A percentile compares a stretch with the other conserved stretches of the same genome.
Evolutionary conservation across 371 early-diverging fungal genomes (phyloP).

Genomic region (Rhizomucor miehei): DNA sequence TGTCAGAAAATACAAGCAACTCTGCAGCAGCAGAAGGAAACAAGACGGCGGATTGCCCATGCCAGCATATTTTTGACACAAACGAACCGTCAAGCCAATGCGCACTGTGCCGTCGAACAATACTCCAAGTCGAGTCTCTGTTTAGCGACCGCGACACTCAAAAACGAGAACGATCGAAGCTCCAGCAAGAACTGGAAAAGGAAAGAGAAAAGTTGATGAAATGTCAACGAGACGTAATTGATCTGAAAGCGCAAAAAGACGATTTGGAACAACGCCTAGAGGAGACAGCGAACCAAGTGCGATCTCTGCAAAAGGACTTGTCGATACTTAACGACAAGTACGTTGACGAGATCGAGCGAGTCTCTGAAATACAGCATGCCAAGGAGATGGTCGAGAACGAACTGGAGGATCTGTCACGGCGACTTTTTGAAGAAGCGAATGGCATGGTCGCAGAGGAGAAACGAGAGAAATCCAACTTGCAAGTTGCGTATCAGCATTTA

Average conservation of each 20-base stretch:
- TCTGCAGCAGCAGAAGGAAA: background rate
- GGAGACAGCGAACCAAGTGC: constrained; percentile 41
- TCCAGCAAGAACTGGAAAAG: constrained; percentile 33
- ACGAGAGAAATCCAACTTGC: constrained; percentile 55
- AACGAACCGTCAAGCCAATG: constrained; percentile 28
- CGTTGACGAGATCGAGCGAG: constrained; percentile 86
- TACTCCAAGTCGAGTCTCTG: constrained; percentile 8
- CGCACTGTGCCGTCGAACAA: constrained; percentile 48
- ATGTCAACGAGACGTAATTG: constrained; percentile 29
- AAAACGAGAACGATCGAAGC: constrained; percentile 33
- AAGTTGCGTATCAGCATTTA: constrained; percentile 53
- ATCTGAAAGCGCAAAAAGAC: constrained; percentile 33
- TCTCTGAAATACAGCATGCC: constrained; percentile 85
- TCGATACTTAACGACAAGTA: constrained; percentile 62
- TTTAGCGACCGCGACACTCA: constrained; percentile 32
- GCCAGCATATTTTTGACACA: constrained; percentile 28
- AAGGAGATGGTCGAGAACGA: constrained; percentile 83
- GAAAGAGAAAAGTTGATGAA: constrained; percentile 37
- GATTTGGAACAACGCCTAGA: constrained; percentile 41
- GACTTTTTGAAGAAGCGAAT: constrained; percentile 87
- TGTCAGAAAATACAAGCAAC: background rate
- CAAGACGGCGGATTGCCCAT: constrained; percentile 31
- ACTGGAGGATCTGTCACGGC: constrained; percentile 79
- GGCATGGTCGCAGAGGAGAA: constrained; percentile 79
- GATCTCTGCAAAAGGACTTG: constrained; percentile 51